A percentile compares a stretch with the other conserved stretches of the same genome.
Conservation (phyloP, 345 rosid species). For the Sonneratia alba region DNA sequence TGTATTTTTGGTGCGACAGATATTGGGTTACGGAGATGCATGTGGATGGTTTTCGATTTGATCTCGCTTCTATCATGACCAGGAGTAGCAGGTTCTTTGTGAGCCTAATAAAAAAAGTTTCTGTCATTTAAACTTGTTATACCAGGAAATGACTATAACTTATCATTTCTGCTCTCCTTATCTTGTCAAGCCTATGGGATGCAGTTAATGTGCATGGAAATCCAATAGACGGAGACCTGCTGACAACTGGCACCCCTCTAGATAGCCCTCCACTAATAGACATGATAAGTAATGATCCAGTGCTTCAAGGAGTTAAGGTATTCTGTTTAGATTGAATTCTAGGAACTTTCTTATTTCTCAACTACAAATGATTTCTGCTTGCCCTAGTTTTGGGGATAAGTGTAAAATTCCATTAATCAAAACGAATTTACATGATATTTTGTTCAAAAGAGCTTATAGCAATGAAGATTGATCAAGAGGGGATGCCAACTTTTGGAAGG, state of each 20-base stretch:
- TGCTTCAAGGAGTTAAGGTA: constrained; percentile 87
- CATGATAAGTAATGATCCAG: constrained; percentile 89
- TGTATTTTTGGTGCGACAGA: constrained; percentile 33
- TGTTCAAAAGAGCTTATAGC: too few relatives aligned
- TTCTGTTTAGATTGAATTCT: not conserved
- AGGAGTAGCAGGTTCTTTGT: constrained; percentile 62
- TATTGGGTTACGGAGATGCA: constrained; percentile 99
- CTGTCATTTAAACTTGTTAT: not conserved
- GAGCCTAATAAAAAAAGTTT: constrained; percentile 11
- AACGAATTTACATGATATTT: too few relatives aligned
- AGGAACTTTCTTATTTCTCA: not conserved
- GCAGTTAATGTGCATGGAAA: constrained; percentile 72
- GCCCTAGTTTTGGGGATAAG: too few relatives aligned
- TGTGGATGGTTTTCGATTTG: constrained; percentile 98
- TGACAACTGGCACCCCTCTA: constrained; percentile 76
- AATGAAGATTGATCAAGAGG: too few relatives aligned
- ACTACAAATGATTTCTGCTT: not conserved
- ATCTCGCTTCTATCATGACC: constrained; percentile 95
- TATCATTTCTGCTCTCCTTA: constrained; percentile 6
- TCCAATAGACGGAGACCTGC: constrained; percentile 51
- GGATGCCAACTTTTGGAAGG: too few relatives aligned
- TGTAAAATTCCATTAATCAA: too few relatives aligned
- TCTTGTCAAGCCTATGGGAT: constrained; percentile 67
- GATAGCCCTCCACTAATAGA: constrained; percentile 78
- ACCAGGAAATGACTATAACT: not conserved